These are phyloP conservation scores for Colletotrichum zoysiae DNA, from an alignment of 2,329 filamentous ascomycete genomes.

Conservation along the genomic window DNA sequence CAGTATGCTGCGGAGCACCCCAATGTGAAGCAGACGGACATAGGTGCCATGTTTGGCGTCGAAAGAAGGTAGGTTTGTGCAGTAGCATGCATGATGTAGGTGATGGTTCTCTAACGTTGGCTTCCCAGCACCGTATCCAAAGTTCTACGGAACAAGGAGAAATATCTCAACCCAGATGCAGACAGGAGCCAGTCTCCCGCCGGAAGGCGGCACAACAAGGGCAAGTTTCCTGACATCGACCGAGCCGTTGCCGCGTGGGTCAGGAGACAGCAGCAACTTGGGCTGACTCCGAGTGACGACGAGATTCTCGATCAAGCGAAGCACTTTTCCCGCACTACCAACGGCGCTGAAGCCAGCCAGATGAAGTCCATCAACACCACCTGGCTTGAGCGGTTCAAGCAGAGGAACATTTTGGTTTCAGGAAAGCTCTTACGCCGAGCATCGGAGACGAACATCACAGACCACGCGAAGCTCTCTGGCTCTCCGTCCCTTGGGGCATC, in stretches of 20 bases:
- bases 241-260: conserved; percentile 90
- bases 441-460: conserved; percentile 78
- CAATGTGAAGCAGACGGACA: conserved; percentile 93
- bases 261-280: conserved; percentile 82
- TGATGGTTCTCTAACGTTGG: conserved; percentile 46
- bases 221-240: conserved; percentile 91
- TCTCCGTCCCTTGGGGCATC: conserved; percentile 67
- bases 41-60: conserved; percentile 94
- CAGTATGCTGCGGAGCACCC: conserved; percentile 92
- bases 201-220: conserved; percentile 77
- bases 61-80: conserved; percentile 85
- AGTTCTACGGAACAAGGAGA: conserved; percentile 92
- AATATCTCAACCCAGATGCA: conserved; percentile 82
- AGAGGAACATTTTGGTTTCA: conserved; percentile 74
- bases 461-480: conserved; percentile 70
- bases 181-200: conserved; percentile 83
- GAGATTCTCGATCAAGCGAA: conserved; percentile 87
- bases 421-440: conserved; percentile 67
- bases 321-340: conserved; percentile 77
- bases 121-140: conserved; percentile 92
- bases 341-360: conserved; percentile 75
- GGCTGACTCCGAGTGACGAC: conserved; percentile 80
- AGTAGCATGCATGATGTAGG: background rate
- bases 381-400: conserved; percentile 97
- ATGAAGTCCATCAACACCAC: conserved; percentile 77